Evolutionary conservation across 345 rosid genomes (phyloP), one percentile per base, ranked within the genome.

Genomic region (Populus pruinosa): DNA sequence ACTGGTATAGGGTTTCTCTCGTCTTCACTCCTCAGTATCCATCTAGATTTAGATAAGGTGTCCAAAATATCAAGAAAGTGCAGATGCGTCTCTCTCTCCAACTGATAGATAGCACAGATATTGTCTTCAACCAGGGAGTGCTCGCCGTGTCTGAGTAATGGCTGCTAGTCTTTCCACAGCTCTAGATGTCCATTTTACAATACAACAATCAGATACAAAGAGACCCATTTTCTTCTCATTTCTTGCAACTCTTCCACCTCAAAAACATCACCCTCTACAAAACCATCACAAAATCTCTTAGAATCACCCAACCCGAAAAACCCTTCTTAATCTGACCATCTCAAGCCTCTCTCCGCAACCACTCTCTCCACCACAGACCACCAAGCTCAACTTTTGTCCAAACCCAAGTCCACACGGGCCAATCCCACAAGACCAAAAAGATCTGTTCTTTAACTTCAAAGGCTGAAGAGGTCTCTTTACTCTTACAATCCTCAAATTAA

Each of bases 271-370:
- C 20, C 59, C 59, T 53, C 23, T 44, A 65, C 79, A 72, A 43
- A 80, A 10, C 59, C 86, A 74, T 62, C 83, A 8, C 63, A 83
- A 84, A 75, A 50, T 86, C 77, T 73, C 87, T 56, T 82, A 80
- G 86, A 82, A 59, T 64, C 82, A 50, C 81, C 85, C 72, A 39
- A 71, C 74, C 73, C 85, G 18, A 84, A 88, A 49, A 87, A 29
- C 70, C 86, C 92, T 43, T 89, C 98, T 83, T 84, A 91, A 38
- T 88, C 97, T 69, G 98, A 94, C 67, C 98, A 93, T 67, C 97
- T 93, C 72, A 90, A 84, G 86, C 92, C 94, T 67, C 90, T 94
- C 72, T 91, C 93, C 38, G 69, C 89, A 21, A 89, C 94, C 44
- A 89, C 90, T 10, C 91, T 91, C 38, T 79, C 90, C 74, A 33